Evolutionary conservation across 2,329 filamentous ascomycete genomes (phyloP).

Genomic region (Scorias spongiosa): DNA sequence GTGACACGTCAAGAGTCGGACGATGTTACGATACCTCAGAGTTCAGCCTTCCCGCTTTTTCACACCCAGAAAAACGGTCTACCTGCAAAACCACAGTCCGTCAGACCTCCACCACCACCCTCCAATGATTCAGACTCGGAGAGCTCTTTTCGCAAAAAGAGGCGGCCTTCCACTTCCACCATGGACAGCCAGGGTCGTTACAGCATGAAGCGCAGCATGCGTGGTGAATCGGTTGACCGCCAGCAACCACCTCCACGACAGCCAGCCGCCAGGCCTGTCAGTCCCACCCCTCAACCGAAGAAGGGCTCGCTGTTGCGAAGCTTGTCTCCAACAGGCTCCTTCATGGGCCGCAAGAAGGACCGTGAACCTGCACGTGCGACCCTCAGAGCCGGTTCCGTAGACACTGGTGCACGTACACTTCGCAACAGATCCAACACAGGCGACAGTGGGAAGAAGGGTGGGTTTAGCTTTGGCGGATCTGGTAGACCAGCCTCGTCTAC

Average conservation of each 20-base stretch:
- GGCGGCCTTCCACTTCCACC: conserved; percentile 15
- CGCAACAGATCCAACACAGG: conserved; percentile 7
- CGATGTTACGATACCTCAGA: background rate
- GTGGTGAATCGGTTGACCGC: conserved; percentile 30
- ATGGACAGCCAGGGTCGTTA: conserved; percentile 32
- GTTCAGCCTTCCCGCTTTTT: background rate
- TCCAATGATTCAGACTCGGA: conserved; percentile 31
- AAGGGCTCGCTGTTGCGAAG: conserved; percentile 42
- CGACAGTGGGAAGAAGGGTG: background rate
- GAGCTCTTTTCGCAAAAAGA: conserved; percentile 65
- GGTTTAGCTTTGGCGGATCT: conserved; percentile 5
- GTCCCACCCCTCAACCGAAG: conserved; percentile 18
- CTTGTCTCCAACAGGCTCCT: conserved; percentile 48
- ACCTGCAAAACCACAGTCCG: conserved; percentile 7
- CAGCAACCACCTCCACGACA: conserved; percentile 18
- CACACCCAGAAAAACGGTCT: background rate
- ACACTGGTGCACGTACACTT: conserved; percentile 8
- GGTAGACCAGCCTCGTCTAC: conserved; percentile 1
- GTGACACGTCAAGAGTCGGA: background rate
- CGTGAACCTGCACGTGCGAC: conserved; percentile 12
- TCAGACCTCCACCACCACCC: conserved; percentile 10
- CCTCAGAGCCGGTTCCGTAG: conserved; percentile 13
- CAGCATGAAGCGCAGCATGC: conserved; percentile 61
- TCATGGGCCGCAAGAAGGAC: conserved; percentile 25
- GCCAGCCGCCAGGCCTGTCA: conserved; percentile 26